Base-by-base conservation (phyloP, 2,329 filamentous ascomycete genomes). In the Colletotrichum sp. region DNA sequence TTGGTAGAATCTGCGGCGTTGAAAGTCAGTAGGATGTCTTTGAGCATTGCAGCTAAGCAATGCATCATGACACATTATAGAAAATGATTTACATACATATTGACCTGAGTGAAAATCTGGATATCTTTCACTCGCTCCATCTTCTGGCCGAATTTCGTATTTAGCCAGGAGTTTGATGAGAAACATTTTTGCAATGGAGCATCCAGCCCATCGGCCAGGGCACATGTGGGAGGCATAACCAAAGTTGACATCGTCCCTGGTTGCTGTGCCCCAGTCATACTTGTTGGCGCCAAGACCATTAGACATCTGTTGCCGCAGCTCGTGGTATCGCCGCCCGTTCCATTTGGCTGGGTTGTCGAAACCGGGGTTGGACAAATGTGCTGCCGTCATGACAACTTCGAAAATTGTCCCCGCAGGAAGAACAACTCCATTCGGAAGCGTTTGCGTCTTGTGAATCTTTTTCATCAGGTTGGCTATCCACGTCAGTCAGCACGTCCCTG, bases 181-280 rank as follows among this genome's bases (percentile, higher is more conserved):
- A 13, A 75, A 73, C 73, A 75, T 75, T 34, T 75, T 75, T 14
- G 73, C 73, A 36, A 75, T 75, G n/a, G 73, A 73, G 18, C 73
- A 75, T 9, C 73, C 73, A 24, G 73, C 69, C 73, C 73, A 75
- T 7, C 69, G 69, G 21, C 73, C 73, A 36, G 73, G 73, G n/a
- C 73, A 75, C 69, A 72, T 72, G 57, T 75, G 73, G 16, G 73
- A 73, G 32, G 73, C 69, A 59, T 75, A 75, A 21, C 69, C 73
- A 32, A 75, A 73, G 69, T 75, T 75, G 32, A 75, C 64, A 48
- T 75, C 73, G 32, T 75, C 73, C 13, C 70, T 57, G 6, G 73
- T 75, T 18, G 73, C 73, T 7, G 63, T 39, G 6, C 73, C 69
- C 73, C 73, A 75, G 32, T 75, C 63, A 21, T 68, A 75, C 21